Evolutionary conservation across 495 filamentous ascomycete species (phyloP).

Genomic region (Massariosphaeria phaeospora): DNA sequence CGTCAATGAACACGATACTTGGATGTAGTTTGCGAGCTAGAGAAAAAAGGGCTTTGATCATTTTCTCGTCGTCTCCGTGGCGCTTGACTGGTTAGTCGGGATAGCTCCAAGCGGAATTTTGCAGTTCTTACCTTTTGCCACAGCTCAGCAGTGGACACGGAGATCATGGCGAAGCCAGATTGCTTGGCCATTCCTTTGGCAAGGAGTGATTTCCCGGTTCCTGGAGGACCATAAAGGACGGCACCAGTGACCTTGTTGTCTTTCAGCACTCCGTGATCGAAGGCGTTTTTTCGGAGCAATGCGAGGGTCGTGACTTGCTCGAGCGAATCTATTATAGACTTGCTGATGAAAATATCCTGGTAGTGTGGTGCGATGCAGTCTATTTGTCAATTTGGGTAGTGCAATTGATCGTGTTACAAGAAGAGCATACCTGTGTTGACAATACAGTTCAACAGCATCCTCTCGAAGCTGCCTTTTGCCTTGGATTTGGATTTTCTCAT

Average conservation of each 20-base stretch:
- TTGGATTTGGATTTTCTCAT: neutral
- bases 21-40: conserved; percentile 98
- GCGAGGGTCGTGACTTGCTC: neutral
- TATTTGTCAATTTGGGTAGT: neutral
- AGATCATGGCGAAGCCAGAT: conserved; percentile 90
- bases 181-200: conserved; percentile 88
- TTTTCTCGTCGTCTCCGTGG: conserved; percentile 89
- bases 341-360: neutral
- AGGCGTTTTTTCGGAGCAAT: neutral
- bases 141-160: conserved; percentile 94
- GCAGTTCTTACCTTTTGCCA: too few relatives aligned
- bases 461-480: neutral
- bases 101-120: too few relatives aligned
- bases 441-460: neutral
- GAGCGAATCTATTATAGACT: neutral
- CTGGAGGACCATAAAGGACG: conserved; percentile 86
- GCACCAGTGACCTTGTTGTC: conserved; percentile 80
- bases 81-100: too few relatives aligned
- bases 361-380: neutral
- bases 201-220: conserved; percentile 93
- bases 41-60: conserved; percentile 98
- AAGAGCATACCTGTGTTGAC: neutral
- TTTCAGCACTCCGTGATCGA: neutral
- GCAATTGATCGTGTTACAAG: neutral
- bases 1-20: conserved; percentile 99